A percentile compares a stretch with the other conserved stretches of the same genome.
Evolutionary conservation across 1,139 yeast species (phyloP).

Genomic region (Suhomyces choctaworum): DNA sequence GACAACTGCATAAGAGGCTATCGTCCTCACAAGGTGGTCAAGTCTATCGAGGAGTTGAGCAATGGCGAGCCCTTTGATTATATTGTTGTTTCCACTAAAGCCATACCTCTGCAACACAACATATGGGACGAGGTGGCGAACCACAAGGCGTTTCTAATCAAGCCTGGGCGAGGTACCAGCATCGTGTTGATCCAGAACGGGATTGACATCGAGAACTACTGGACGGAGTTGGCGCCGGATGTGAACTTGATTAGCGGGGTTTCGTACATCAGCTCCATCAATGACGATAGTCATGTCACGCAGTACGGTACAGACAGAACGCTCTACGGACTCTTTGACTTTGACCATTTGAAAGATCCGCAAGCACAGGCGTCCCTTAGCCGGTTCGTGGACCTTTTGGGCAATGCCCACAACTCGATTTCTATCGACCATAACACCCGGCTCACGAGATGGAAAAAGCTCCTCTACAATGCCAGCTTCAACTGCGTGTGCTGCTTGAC

Average conservation of each 20-base stretch:
- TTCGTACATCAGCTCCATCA: constrained; percentile 65
- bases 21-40: constrained; percentile 28
- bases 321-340: constrained; percentile 54
- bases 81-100: constrained; percentile 36
- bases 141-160: constrained; percentile 12
- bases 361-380: constrained; percentile 27
- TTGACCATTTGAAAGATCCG: constrained; percentile 12
- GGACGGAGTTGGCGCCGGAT: constrained; percentile 47
- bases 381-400: constrained; percentile 52
- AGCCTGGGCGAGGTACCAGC: constrained; percentile 32
- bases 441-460: constrained; percentile 68
- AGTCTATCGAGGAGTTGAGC: constrained; percentile 25
- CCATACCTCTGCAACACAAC: constrained; percentile 26
- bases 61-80: constrained; percentile 32
- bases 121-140: constrained; percentile 26
- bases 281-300: constrained; percentile 51
- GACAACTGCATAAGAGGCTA: constrained; percentile 22
- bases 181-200: constrained; percentile 75
- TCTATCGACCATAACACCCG: constrained; percentile 50
- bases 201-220: constrained; percentile 61
- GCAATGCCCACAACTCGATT: constrained; percentile 43
- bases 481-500: constrained; percentile 64
- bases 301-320: constrained; percentile 56
- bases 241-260: constrained; percentile 57
- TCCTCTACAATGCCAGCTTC: constrained; percentile 66